Conservation (phyloP, 805 yeast genomes). For the Candida nitratophila region DNA sequence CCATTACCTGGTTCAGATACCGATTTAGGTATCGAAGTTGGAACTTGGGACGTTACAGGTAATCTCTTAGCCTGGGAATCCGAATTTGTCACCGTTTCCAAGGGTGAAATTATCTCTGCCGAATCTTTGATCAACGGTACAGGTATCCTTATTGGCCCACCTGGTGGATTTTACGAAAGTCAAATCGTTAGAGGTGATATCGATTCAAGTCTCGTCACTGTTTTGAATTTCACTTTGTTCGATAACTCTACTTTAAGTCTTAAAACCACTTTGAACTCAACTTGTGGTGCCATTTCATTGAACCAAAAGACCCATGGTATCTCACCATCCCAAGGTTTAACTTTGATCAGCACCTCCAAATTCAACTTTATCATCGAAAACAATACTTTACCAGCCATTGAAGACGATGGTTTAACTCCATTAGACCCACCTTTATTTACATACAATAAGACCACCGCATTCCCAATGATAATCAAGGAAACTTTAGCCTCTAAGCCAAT, state of each 20-base stretch:
- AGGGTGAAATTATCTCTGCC: constrained; percentile 13
- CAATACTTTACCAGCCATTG: constrained; percentile 2
- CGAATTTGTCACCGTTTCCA: constrained; percentile 7
- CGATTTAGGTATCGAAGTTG: neutral
- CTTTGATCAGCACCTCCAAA: constrained; percentile 5
- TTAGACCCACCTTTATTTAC: constrained; percentile 7
- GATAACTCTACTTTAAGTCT: constrained; percentile 17
- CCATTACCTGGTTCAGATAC: constrained; percentile 12
- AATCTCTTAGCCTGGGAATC: constrained; percentile 23
- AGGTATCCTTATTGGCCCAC: constrained; percentile 20
- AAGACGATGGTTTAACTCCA: too few relatives aligned
- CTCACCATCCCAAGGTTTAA: constrained; percentile 6
- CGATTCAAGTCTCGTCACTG: constrained; percentile 11
- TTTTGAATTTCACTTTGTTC: constrained; percentile 20
- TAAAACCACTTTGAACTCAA: constrained; percentile 11
- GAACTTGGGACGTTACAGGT: constrained; percentile 23
- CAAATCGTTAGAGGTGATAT: constrained; percentile 16
- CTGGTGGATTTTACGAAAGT: constrained; percentile 16
- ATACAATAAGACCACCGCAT: constrained; percentile 6
- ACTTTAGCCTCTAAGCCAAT: constrained; percentile 6
- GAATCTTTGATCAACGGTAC: constrained; percentile 14
- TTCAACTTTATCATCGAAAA: constrained; percentile 5
- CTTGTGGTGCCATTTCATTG: constrained; percentile 9
- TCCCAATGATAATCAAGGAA: constrained; percentile 8
- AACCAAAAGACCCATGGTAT: constrained; percentile 8